phyloP scores from a whole-genome alignment of 495 filamentous ascomycete species.

The Penicillium ochrochloron region DNA sequence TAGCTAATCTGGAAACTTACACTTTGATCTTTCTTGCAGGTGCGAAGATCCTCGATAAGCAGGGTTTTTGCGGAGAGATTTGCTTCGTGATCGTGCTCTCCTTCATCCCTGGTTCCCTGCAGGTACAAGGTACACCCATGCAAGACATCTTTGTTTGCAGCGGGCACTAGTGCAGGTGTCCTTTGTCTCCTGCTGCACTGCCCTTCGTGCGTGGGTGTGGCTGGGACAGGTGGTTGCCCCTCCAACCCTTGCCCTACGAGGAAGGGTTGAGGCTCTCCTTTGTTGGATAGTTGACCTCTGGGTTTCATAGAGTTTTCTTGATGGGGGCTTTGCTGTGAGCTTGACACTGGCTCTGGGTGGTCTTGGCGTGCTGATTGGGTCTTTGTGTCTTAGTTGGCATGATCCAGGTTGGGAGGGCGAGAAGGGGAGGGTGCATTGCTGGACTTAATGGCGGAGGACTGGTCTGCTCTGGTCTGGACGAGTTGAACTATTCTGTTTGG shows the following conservation, averaged over 20 bases:
- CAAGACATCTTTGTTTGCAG: constrained; percentile 31
- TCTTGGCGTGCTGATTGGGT: neutral
- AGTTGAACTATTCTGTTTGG: neutral
- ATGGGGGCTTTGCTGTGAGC: neutral
- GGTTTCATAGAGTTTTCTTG: constrained; percentile 15
- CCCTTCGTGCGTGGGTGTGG: constrained; percentile 24
- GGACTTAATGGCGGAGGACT: neutral
- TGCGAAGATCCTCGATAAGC: neutral
- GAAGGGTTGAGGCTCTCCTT: constrained; percentile 23
- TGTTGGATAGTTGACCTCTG: constrained; percentile 6
- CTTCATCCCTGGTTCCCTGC: constrained; percentile 7
- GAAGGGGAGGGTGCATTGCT: neutral
- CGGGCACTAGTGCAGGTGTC: constrained; percentile 22
- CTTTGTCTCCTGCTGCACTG: constrained; percentile 13
- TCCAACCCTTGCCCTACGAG: constrained; percentile 16
- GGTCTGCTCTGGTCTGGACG: neutral
- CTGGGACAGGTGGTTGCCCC: constrained; percentile 24
- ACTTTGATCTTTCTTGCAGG: neutral
- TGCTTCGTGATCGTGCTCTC: neutral
- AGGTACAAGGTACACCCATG: constrained; percentile 10
- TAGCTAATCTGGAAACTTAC: neutral
- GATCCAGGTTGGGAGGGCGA: neutral
- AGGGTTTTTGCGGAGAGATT: neutral
- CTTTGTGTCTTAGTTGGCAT: neutral
- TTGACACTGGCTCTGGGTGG: neutral